phyloP scores from a whole-genome alignment of 2,329 filamentous ascomycete species.

The Teratosphaeria viscida region DNA sequence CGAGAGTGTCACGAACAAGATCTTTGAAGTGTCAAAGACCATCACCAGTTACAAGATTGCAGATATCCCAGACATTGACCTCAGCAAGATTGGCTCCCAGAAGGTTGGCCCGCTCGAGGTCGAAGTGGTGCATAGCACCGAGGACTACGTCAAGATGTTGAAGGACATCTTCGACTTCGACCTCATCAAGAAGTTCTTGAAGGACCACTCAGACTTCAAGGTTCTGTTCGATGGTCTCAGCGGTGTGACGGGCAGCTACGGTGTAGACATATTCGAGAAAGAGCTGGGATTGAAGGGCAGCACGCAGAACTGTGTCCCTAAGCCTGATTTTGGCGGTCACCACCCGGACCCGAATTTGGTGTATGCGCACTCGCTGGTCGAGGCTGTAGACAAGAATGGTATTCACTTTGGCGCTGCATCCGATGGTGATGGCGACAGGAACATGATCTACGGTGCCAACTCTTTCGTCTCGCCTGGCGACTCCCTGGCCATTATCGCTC shows the following conservation, averaged over 20 bases:
- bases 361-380: constrained; percentile 89
- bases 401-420: constrained; percentile 95
- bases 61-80: constrained; percentile 77
- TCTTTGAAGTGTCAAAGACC: constrained; percentile 82
- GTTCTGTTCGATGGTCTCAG: constrained; percentile 90
- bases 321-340: constrained; percentile 90
- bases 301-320: constrained; percentile 85
- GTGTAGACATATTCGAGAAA: constrained; percentile 85
- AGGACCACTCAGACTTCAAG: constrained; percentile 81
- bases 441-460: constrained; percentile 99
- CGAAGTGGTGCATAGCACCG: constrained; percentile 85
- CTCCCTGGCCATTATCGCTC: constrained; percentile 94
- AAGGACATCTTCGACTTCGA: constrained; percentile 98
- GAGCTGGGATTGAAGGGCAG: constrained; percentile 76
- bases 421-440: constrained; percentile 94
- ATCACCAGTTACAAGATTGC: constrained; percentile 87
- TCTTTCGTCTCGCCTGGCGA: constrained; percentile 95
- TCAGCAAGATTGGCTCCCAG: constrained; percentile 69
- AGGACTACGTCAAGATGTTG: constrained; percentile 88
- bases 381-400: constrained; percentile 78
- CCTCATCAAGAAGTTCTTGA: constrained; percentile 89
- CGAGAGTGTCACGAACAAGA: constrained; percentile 96
- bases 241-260: constrained; percentile 93
- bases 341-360: constrained; percentile 97
- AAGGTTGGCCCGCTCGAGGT: constrained; percentile 82